phyloP scores from a whole-genome alignment of 805 yeast genomes.

The Metschnikowia orientalis region DNA sequence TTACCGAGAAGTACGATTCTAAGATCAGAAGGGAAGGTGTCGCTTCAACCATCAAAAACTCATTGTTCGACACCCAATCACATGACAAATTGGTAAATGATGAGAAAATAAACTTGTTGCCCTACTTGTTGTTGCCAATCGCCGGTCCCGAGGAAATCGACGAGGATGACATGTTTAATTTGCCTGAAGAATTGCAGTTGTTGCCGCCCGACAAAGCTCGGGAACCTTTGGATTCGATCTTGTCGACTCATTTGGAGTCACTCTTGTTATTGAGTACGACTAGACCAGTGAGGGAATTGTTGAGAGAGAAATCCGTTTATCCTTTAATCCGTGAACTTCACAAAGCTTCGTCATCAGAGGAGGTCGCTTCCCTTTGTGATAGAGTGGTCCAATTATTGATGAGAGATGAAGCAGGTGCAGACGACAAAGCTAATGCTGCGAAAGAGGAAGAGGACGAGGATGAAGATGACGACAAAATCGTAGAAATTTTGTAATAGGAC shows the following conservation, averaged over 20 bases:
- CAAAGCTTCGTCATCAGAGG: slow-evolving; percentile 42
- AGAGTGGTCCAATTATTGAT: slow-evolving; percentile 83
- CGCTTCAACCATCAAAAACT: slow-evolving; percentile 86
- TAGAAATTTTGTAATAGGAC: slow-evolving; percentile 49
- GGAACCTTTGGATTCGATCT: slow-evolving; percentile 65
- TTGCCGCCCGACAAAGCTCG: slow-evolving; percentile 70
- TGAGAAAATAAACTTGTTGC: slow-evolving; percentile 66
- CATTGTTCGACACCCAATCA: slow-evolving; percentile 70
- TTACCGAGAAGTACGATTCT: slow-evolving; percentile 76
- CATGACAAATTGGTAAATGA: slow-evolving; percentile 61
- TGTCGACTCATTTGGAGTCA: slow-evolving; percentile 73
- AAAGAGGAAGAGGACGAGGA: slow-evolving; percentile 43
- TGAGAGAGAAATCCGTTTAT: slow-evolving; percentile 81
- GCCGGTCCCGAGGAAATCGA: slow-evolving; percentile 73
- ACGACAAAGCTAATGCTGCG: slow-evolving; percentile 36
- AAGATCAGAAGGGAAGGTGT: slow-evolving; percentile 86
- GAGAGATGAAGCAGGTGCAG: slow-evolving; percentile 64
- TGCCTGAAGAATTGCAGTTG: slow-evolving; percentile 85
- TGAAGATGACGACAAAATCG: slow-evolving; percentile 46
- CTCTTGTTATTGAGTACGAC: slow-evolving; percentile 77
- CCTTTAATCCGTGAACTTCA: slow-evolving; percentile 85
- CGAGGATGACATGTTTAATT: slow-evolving; percentile 76
- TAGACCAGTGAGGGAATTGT: slow-evolving; percentile 61
- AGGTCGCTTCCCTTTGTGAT: slow-evolving; percentile 67
- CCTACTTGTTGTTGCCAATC: slow-evolving; percentile 77